Conservation (phyloP, 129 eudicot species). For the Lactuca saligna region DNA sequence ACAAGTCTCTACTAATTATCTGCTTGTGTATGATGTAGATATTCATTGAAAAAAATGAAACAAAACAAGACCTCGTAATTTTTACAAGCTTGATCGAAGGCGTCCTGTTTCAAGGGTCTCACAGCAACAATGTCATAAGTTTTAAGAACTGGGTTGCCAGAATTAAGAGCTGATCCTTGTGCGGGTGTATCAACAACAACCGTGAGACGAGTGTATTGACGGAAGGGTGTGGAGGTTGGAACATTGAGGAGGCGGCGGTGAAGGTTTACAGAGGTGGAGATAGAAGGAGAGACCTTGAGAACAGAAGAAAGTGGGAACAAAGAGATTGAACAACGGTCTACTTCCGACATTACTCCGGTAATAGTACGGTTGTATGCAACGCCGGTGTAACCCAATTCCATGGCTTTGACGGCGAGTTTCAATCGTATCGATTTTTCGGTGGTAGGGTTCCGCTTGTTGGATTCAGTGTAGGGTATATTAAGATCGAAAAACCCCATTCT, state of each 20-base stretch:
- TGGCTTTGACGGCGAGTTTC: slow-evolving; percentile 62
- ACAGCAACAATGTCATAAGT: slow-evolving; percentile 83
- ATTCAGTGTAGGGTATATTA: slow-evolving; percentile 75
- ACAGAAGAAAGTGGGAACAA: slow-evolving; percentile 56
- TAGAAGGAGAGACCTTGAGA: slow-evolving; percentile 47
- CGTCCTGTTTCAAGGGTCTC: slow-evolving; percentile 64
- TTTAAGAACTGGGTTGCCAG: slow-evolving; percentile 70
- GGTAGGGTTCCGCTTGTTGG: slow-evolving; percentile 37
- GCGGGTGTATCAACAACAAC: slow-evolving; percentile 55
- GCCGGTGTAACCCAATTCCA: slow-evolving; percentile 85
- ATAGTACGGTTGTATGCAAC: slow-evolving; percentile 73
- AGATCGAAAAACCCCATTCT: slow-evolving; percentile 84
- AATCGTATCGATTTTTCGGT: slow-evolving; percentile 50
- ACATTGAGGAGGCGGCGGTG: slow-evolving; percentile 59
- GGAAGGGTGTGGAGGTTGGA: slow-evolving; percentile 54
- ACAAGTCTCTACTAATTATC: neutral
- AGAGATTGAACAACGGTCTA: slow-evolving; percentile 59
- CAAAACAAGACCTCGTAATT: slow-evolving; percentile 50
- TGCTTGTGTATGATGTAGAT: neutral
- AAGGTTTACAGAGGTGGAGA: slow-evolving; percentile 54
- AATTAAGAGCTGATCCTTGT: slow-evolving; percentile 66
- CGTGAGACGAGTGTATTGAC: slow-evolving; percentile 77
- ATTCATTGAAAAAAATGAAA: neutral
- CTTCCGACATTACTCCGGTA: slow-evolving; percentile 75
- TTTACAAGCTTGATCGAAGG: slow-evolving; percentile 76